Percentiles rank a stretch among this genome's conserved stretches.
These are phyloP conservation scores for Pythium volutum DNA, from an alignment of 352 stramenopile species.

Conservation along the genomic window DNA sequence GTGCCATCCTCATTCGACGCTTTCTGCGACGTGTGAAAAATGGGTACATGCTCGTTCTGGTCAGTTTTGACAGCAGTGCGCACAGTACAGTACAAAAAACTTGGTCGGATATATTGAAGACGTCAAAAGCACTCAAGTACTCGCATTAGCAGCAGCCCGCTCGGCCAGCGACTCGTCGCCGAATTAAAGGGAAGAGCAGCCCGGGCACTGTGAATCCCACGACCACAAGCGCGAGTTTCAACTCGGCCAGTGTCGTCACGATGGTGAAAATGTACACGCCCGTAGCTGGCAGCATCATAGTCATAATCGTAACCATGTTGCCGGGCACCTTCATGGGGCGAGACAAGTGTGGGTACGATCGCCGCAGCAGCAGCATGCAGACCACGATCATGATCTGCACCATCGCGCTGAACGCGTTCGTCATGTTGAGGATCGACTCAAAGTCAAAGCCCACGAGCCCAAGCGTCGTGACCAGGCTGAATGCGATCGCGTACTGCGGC, in stretches of 20 bases:
- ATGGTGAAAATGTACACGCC: slow-evolving; percentile 1
- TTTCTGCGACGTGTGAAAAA: background rate
- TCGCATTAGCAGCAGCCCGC: slow-evolving; percentile 1
- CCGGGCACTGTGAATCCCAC: slow-evolving; percentile 6
- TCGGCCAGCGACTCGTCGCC: background rate
- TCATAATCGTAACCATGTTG: background rate
- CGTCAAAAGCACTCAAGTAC: background rate
- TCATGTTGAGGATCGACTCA: slow-evolving; percentile 42
- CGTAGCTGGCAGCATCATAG: background rate
- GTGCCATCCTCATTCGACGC: background rate
- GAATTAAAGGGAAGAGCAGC: background rate
- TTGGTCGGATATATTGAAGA: background rate
- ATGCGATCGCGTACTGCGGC: slow-evolving; percentile 19
- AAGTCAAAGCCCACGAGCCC: slow-evolving; percentile 32
- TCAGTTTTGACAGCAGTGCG: too few species aligned
- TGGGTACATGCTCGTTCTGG: too few species aligned
- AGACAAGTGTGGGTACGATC: slow-evolving; percentile 13
- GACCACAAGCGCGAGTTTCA: slow-evolving; percentile 11
- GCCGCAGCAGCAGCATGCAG: slow-evolving; percentile 62
- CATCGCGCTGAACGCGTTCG: slow-evolving; percentile 9
- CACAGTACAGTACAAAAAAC: too few species aligned
- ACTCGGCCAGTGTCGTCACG: slow-evolving; percentile 7
- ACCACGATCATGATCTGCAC: slow-evolving; percentile 13
- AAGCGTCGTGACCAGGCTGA: slow-evolving; percentile 13
- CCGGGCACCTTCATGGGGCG: slow-evolving; percentile 4